These are phyloP conservation scores for Tolypocladium tundrense DNA, from an alignment of 2,329 filamentous ascomycete species.

Conservation along the genomic window DNA sequence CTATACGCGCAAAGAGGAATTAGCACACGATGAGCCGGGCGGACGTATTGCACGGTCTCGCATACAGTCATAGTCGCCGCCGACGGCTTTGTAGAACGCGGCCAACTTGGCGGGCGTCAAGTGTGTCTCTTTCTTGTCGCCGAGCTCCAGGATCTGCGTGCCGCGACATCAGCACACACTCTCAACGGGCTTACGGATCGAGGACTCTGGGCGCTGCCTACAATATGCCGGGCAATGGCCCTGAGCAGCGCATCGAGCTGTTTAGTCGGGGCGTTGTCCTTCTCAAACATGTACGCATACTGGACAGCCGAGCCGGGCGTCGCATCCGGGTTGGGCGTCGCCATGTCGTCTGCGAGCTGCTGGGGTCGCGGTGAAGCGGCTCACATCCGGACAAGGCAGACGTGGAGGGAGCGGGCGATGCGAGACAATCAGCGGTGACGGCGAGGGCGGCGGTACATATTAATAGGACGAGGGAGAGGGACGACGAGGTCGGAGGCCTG, in stretches of 20 bases:
- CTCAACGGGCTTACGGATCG: not conserved
- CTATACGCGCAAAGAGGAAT: slow-evolving; percentile 19
- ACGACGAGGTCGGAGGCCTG: not conserved
- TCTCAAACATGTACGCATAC: slow-evolving; percentile 60
- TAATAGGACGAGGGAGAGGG: not conserved
- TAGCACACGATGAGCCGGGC: not conserved
- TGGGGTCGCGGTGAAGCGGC: not conserved
- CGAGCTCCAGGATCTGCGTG: slow-evolving; percentile 43
- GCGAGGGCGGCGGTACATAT: not conserved
- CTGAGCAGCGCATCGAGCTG: slow-evolving; percentile 57
- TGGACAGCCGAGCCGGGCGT: slow-evolving; percentile 16
- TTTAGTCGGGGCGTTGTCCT: slow-evolving; percentile 56
- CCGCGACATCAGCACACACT: not conserved
- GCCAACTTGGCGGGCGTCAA: slow-evolving; percentile 61
- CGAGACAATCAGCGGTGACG: not conserved
- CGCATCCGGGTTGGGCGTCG: slow-evolving; percentile 12
- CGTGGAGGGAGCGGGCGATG: not conserved
- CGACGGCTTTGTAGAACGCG: slow-evolving; percentile 66
- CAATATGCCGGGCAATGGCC: slow-evolving; percentile 60
- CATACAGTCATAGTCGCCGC: slow-evolving; percentile 62
- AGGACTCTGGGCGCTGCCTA: slow-evolving; percentile 30
- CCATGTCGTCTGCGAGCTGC: slow-evolving; percentile 6
- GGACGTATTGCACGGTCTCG: not conserved
- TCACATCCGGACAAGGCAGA: not conserved
- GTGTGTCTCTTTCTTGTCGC: slow-evolving; percentile 40